These are phyloP conservation scores for Aphanomyces astaci DNA, from an alignment of 352 stramenopile species.

Conservation along the genomic window DNA sequence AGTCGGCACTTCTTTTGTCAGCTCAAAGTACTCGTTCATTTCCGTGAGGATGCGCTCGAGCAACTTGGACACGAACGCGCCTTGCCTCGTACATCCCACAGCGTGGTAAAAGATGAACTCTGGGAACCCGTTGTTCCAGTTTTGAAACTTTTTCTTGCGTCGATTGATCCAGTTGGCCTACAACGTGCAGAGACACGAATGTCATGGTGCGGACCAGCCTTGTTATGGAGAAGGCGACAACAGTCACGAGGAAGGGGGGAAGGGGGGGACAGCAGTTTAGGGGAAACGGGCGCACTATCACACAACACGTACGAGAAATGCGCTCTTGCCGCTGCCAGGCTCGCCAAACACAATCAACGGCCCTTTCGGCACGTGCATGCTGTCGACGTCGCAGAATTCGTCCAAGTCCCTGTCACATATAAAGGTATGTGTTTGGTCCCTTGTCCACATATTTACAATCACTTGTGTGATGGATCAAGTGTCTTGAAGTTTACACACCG, in stretches of 20 bases:
- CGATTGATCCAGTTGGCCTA: conserved; percentile 67
- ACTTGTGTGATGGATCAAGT: too few relatives aligned
- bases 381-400: conserved; percentile 79
- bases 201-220: too few relatives aligned
- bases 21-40: conserved; percentile 88
- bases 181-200: too few relatives aligned
- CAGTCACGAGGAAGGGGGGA: too few relatives aligned
- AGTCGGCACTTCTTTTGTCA: conserved; percentile 75
- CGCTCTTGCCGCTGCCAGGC: conserved; percentile 60
- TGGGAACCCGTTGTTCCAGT: conserved; percentile 68
- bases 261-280: too few relatives aligned
- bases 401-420: conserved; percentile 58
- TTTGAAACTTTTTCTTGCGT: conserved; percentile 80
- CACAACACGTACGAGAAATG: conserved; percentile 50
- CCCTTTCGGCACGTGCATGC: conserved; percentile 70
- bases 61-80: conserved; percentile 75
- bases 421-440: too few relatives aligned
- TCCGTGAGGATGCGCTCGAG: conserved; percentile 81
- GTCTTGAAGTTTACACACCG: background rate
- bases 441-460: too few relatives aligned
- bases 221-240: too few relatives aligned
- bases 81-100: conserved; percentile 83
- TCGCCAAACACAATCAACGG: conserved; percentile 70
- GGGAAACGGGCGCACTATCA: too few relatives aligned
- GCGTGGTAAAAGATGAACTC: conserved; percentile 89